phyloP scores from a whole-genome alignment of 1,139 yeast species.

The Zygosaccharomyces sapae region DNA sequence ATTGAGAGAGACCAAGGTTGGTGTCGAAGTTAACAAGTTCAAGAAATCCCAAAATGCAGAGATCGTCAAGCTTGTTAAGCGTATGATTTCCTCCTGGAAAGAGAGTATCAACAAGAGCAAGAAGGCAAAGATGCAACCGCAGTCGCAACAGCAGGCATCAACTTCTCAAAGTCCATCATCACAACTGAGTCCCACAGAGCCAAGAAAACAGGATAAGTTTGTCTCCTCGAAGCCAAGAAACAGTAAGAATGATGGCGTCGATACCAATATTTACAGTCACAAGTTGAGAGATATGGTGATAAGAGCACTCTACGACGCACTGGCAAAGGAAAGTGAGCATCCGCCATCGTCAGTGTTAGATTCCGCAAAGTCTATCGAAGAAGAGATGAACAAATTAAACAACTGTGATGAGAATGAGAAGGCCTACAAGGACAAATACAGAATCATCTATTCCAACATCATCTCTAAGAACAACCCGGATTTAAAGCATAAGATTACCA shows the following conservation, averaged over 20 bases:
- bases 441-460: conserved; percentile 78
- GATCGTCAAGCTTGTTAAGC: conserved; percentile 67
- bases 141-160: conserved; percentile 16
- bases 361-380: conserved; percentile 69
- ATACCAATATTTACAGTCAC: conserved; percentile 63
- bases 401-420: conserved; percentile 29
- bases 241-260: conserved; percentile 76
- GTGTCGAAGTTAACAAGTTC: conserved; percentile 89
- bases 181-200: conserved; percentile 23
- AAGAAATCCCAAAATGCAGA: conserved; percentile 64
- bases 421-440: conserved; percentile 70
- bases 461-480: conserved; percentile 88
- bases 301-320: conserved; percentile 78
- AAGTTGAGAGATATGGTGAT: conserved; percentile 81
- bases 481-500: conserved; percentile 62
- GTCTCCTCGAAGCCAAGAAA: conserved; percentile 59
- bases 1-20: conserved; percentile 89
- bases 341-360: conserved; percentile 56
- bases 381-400: conserved; percentile 45
- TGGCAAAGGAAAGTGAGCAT: conserved; percentile 70
- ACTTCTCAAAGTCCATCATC: conserved; percentile 9
- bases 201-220: conserved; percentile 36
- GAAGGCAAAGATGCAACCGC: conserved; percentile 33
- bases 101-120: conserved; percentile 82
- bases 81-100: conserved; percentile 83